phyloP scores from a whole-genome alignment of 805 yeast genomes.

The Barnettozyma populi region DNA sequence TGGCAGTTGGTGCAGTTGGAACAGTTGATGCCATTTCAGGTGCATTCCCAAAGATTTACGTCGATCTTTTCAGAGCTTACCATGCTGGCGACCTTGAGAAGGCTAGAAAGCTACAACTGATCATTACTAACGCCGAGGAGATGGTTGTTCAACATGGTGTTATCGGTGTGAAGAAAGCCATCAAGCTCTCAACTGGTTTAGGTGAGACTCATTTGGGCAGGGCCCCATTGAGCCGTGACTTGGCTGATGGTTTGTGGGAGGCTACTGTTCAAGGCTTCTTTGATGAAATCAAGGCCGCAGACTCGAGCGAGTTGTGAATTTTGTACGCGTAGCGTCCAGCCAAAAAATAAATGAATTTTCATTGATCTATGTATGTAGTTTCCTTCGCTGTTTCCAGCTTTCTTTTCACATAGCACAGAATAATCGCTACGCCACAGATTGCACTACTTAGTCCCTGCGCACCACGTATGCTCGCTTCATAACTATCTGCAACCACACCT shows the following conservation, averaged over 20 bases:
- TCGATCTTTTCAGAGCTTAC: conserved; percentile 34
- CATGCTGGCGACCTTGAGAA: conserved; percentile 35
- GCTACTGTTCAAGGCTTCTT: conserved; percentile 8
- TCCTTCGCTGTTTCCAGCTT: background rate
- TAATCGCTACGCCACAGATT: conserved; percentile 7
- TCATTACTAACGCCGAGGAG: conserved; percentile 40
- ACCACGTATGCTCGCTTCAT: conserved; percentile 14
- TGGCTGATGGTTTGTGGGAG: conserved; percentile 29
- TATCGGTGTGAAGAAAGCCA: conserved; percentile 42
- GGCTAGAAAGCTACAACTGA: conserved; percentile 39
- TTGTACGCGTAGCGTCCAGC: no score
- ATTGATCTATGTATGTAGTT: background rate
- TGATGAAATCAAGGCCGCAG: conserved; percentile 12
- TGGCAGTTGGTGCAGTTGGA: conserved; percentile 43
- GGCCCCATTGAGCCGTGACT: conserved; percentile 40
- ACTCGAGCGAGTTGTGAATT: conserved; percentile 7
- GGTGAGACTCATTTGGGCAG: conserved; percentile 43
- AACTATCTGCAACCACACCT: conserved; percentile 6
- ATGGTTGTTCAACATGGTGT: conserved; percentile 35
- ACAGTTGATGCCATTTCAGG: conserved; percentile 50
- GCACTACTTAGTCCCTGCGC: conserved; percentile 11
- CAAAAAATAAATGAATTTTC: no score
- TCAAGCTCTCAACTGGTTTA: conserved; percentile 31
- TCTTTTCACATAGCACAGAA: conserved; percentile 9
- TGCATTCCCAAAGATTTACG: conserved; percentile 46